Base-by-base conservation (phyloP, 2,329 filamentous ascomycete genomes). In the Cordyceps javanica region DNA sequence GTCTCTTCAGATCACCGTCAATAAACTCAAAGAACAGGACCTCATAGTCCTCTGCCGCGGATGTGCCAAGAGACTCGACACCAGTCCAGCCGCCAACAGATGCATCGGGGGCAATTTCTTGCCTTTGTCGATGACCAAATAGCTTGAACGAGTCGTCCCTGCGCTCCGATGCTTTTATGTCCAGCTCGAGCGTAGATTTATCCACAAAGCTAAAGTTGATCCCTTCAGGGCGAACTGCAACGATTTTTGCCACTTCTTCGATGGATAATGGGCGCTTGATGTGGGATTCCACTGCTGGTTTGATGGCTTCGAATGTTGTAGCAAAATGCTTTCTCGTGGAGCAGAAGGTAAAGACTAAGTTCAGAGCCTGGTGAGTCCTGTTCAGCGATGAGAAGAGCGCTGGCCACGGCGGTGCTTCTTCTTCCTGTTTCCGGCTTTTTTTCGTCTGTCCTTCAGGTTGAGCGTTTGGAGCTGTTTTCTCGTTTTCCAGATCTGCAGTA, bases 321-420 rank as follows among this genome's bases (percentile, higher is more conserved):
- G 90, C 86, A 28, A 97, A 80, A 66, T 97, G 90, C 69, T 96
- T 97, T 46, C 94, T 86, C 1, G 93, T 93, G 68, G 87, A 94
- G 74, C 91, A 96, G 68, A 99, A 97, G 0, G 94, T 97, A 66
- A 91, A 96, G 1, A 97, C 91, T 2, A 97, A 75, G 65, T 96
- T 99, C 60, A 99, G 75, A 1, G 94, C 93, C 60, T 86, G 83
- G 69, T 97, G 89, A 0, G 87, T 89, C 69, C 87, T 86, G 26
- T 88, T 85, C 9, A 97, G 79, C 42, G 78, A 76, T 58, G 83
- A 87, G 70, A 97, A 90, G 46, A 81, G 77, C 1, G 83, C 79
- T 0, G 92, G 91, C 91, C 93, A 97, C 50, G 75, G 73, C 28
- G 76, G 72, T 55, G 45, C 26, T 34, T 60, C 16, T 60, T 65